Evolutionary conservation across 805 yeast genomes (phyloP), one percentile per base, ranked within the genome.

Genomic region (Candida ulmi): DNA sequence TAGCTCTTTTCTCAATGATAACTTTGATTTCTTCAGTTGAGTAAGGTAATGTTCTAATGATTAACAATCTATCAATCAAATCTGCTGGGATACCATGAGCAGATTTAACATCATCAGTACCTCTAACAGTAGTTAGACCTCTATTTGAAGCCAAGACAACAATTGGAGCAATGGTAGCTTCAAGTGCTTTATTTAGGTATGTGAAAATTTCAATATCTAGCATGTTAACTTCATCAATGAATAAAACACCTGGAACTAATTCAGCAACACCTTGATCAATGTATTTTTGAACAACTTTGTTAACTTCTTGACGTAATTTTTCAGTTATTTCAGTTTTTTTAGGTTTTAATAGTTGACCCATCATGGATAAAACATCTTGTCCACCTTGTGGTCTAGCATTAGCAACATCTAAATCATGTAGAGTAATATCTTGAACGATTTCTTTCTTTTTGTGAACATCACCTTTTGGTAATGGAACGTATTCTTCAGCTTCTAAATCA

Each of bases 41-140:
- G 69, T 93, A 93, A n/a, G 95, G 88, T 46, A 86, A 71, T 5
- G 99, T 93, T 63, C 95, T 80, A 35, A 93, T 88, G 55, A 93
- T 93, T 52, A 93, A 77, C 47, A 91, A 69, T 51, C 99, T 72
- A 65, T 93, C 99, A 44, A 90, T 71, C 58, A 93, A 73, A 68
- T 93, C 99, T 11, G 95, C 83, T 24, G 99, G 99, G 47, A 91
- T 79, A 29, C 99, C 99, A 60, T 93, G 99, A 33, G 99, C 97
- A 16, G 96, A 82, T 43, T 75, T 75, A 35, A 79, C 71, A 54
- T 83, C 95, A 44, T 80, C 86, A 7, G 96, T 83, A 33, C 99
- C 99, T 52, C 95, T 78, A 19, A 95, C 84, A 3, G 88, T 78
- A 8, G 96, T 85, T 68, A 87, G 69, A 43, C 99, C 99, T 61